Evolutionary conservation across 2,329 filamentous ascomycete genomes (phyloP), one percentile per base, ranked within the genome.

Genomic region (Dendryphion nanum): DNA sequence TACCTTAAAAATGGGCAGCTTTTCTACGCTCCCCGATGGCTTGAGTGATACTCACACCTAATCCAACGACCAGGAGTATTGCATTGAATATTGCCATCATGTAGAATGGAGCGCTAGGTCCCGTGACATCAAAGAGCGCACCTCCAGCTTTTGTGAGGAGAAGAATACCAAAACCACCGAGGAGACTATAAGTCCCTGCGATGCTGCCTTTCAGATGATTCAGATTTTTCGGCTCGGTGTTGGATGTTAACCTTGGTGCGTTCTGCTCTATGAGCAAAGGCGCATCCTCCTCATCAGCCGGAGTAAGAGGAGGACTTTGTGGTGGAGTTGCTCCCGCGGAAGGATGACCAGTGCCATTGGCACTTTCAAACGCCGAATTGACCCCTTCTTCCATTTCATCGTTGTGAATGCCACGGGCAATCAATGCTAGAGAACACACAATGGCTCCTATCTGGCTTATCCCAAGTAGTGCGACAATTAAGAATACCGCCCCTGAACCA

Each of bases 361-460:
- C 28, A n/a, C 23, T 26, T 16, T 43, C 49, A 12, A 45, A 19
- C 17, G n/a, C 10, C 24, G 39, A 38, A 14, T 15, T 41, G 45
- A 40, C 10, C 36, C 42, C 40, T 38, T 47, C 40, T 44, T 53
- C 29, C 30, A 36, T 37, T 44, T 69, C 68, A 40, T 69, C 69
- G 50, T 66, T 66, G 34, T 94, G 73, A 16, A 97, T 84, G 4
- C 89, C 90, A 13, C 82, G 81, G 24, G 89, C 89, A 3, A 98
- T 76, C 1, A 93, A 81, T 1, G 87, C 89, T n/a, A 98, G 77
- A 48, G 88, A 95, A 69, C 90, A 96, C 1, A 98, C 93, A 42
- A 98, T 97, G 8, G 89, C 86, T 2, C 91, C 93, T 45, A 98
- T 97, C 66, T 98, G 93, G 55, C 88, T 94, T 57, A 95, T 80